Evolutionary conservation across 176 grass and related monocot genomes (phyloP).

Genomic region (Carex kokanica): DNA sequence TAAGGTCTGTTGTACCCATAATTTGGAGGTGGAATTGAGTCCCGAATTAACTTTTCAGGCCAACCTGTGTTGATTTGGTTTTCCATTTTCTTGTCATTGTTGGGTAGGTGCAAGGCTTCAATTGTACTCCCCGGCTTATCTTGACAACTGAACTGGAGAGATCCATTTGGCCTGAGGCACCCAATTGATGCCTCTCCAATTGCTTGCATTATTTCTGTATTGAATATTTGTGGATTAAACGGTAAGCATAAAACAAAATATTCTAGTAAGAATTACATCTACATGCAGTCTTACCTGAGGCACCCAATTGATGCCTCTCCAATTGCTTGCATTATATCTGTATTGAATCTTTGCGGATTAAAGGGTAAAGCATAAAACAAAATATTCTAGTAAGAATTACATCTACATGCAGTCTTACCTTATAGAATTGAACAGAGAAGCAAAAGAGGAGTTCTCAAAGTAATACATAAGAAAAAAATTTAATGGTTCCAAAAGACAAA

Average conservation of each 20-base stretch:
- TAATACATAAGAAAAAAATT: conserved; percentile 13
- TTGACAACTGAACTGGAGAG: conserved; percentile 48
- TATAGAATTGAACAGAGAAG: neutral
- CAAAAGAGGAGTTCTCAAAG: neutral
- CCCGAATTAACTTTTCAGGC: conserved; percentile 37
- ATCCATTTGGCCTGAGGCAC: conserved; percentile 51
- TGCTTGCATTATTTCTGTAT: conserved; percentile 86
- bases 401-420: neutral
- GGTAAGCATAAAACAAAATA: neutral
- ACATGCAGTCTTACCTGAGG: conserved; percentile 23
- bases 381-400: neutral
- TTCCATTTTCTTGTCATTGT: conserved; percentile 38
- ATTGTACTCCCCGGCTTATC: conserved; percentile 37
- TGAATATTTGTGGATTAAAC: conserved; percentile 34
- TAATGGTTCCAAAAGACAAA: neutral
- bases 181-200: conserved; percentile 55
- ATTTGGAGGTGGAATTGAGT: conserved; percentile 44
- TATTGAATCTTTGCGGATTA: conserved; percentile 39
- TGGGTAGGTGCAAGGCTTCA: conserved; percentile 35
- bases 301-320: conserved; percentile 53
- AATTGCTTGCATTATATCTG: conserved; percentile 87
- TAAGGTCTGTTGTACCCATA: conserved; percentile 52
- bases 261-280: too few species aligned
- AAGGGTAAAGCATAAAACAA: neutral
- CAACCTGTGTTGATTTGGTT: conserved; percentile 39